A percentile compares a stretch with the other conserved stretches of the same genome.
Evolutionary conservation across 306 rosid species (phyloP).

Genomic region (Vigna trinervia): DNA sequence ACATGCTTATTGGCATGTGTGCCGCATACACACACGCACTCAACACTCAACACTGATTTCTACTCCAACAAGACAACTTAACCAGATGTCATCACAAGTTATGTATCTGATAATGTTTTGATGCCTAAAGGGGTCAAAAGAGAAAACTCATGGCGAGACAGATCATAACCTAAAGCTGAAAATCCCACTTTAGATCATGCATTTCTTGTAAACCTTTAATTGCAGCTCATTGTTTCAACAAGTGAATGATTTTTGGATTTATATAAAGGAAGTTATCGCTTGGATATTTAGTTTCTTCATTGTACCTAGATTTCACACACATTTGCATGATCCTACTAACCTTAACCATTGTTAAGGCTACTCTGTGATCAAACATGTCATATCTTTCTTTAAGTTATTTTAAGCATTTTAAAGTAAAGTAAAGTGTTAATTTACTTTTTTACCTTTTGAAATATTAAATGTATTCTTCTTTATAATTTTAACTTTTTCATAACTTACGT

Average conservation of each 20-base stretch:
- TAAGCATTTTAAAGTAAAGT: neutral
- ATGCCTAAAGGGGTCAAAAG: constrained; percentile 37
- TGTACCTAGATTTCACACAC: neutral
- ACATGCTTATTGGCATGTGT: constrained; percentile 51
- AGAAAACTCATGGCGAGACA: constrained; percentile 27
- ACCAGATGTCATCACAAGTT: constrained; percentile 2
- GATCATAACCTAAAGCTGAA: constrained; percentile 40
- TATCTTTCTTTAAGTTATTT: neutral
- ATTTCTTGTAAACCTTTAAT: neutral
- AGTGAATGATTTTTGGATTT: neutral
- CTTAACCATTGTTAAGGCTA: neutral
- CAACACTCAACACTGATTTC: constrained; percentile 41
- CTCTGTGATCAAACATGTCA: neutral
- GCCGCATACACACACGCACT: constrained; percentile 14
- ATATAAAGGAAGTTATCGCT: neutral
- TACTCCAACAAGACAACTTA: constrained; percentile 38
- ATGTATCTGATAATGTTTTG: constrained; percentile 14
- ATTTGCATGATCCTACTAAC: neutral
- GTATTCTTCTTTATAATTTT: neutral
- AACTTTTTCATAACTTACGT: neutral
- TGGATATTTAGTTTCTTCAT: neutral
- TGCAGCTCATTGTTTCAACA: constrained; percentile 9
- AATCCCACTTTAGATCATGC: neutral
- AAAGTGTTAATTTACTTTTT: neutral
- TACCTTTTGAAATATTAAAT: neutral